Evolutionary conservation across 2,329 filamentous ascomycete species (phyloP).

Genomic region (Monilinia polystroma): DNA sequence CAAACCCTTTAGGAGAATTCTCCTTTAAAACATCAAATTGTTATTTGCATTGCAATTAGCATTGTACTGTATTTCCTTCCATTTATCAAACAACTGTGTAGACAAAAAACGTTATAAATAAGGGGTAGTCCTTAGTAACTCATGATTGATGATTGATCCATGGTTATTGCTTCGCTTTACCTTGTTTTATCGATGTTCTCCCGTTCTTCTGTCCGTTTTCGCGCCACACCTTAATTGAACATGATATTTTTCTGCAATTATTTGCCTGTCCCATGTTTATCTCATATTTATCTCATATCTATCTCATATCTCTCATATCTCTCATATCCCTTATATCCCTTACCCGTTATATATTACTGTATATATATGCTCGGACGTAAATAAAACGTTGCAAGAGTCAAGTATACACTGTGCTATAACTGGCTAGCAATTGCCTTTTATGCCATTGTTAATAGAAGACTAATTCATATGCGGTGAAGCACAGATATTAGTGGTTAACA

Average conservation of each 20-base stretch:
- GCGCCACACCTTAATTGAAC: constrained; percentile 24
- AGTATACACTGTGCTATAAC: neutral
- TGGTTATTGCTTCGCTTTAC: constrained; percentile 9
- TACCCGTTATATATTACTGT: too few relatives aligned
- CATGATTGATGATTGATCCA: neutral
- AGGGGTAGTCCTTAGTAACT: neutral
- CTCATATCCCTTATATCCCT: neutral
- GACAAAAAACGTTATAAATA: neutral
- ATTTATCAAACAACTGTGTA: neutral
- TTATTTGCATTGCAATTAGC: too few relatives aligned
- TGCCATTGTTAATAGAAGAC: constrained; percentile 3
- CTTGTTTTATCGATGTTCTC: constrained; percentile 1
- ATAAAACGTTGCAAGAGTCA: neutral
- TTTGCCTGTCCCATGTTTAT: neutral
- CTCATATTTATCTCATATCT: too few relatives aligned
- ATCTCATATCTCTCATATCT: neutral
- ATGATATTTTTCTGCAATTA: constrained; percentile 5
- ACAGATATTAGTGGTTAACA: neutral
- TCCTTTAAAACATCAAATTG: too few relatives aligned
- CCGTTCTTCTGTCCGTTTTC: neutral
- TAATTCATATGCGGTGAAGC: neutral
- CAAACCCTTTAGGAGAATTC: too few relatives aligned
- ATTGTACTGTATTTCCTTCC: too few relatives aligned
- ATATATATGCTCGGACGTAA: neutral
- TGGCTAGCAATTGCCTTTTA: neutral